Evolutionary conservation across 306 rosid genomes (phyloP).

Genomic region (Dryas alaskensis): DNA sequence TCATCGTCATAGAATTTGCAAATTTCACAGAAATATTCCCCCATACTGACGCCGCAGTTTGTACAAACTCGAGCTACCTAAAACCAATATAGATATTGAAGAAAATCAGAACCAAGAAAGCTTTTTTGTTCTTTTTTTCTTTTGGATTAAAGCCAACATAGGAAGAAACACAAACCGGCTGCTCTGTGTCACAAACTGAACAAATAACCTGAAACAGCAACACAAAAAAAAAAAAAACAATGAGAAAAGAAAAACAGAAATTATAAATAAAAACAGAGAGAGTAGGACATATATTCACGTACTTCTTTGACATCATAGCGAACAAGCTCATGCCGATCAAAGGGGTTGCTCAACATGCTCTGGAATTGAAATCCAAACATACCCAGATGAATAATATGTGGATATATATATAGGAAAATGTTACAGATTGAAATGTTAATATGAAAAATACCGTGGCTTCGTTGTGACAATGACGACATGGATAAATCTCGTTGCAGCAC

Average conservation of each 20-base stretch:
- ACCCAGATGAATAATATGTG: constrained; percentile 32
- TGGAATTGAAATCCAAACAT: constrained; percentile 24
- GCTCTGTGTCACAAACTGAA: constrained; percentile 94
- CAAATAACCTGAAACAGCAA: constrained; percentile 75
- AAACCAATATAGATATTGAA: constrained; percentile 15
- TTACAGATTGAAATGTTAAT: not conserved
- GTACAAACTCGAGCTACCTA: constrained; percentile 86
- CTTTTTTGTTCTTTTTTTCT: not conserved
- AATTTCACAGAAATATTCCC: constrained; percentile 84
- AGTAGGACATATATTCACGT: constrained; percentile 12
- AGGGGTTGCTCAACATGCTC: constrained; percentile 61
- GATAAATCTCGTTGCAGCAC: constrained; percentile 87
- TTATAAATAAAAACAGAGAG: constrained; percentile 14
- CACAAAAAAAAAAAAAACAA: not conserved
- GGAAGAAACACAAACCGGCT: constrained; percentile 56
- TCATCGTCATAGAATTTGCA: constrained; percentile 94
- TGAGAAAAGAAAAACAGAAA: not conserved
- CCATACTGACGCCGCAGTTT: constrained; percentile 91
- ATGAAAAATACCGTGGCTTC: constrained; percentile 58
- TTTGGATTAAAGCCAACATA: not conserved
- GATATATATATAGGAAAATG: not conserved
- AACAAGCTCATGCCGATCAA: constrained; percentile 75
- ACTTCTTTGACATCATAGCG: constrained; percentile 76
- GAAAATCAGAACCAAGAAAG: constrained; percentile 1
- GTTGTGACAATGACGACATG: constrained; percentile 95